Base-by-base conservation (phyloP, 768 basidiomycete species). In the Stropharia rugosoannulata region DNA sequence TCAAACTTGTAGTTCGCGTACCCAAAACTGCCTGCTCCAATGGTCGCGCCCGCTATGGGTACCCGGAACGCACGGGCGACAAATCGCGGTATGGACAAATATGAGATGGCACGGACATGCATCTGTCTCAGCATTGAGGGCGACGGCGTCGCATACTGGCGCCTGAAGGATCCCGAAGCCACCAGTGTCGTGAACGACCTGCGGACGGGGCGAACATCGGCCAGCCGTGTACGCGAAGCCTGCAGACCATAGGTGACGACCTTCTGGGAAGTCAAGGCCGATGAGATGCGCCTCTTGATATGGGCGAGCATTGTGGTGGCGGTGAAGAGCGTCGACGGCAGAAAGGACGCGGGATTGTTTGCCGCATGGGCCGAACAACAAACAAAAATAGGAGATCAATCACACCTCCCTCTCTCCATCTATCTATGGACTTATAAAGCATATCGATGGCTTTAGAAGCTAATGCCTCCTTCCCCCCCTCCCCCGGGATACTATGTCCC, bases 1-100 rank as follows among this genome's bases (percentile, higher is more conserved):
- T 98, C 95, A 64, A 96, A 87, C 74, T 95, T 95, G 77, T 96
- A 96, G 69, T 96, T 95, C 18, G 94, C 95, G 72, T 97, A 98
- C 4, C 92, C 93, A 54, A 96, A 75, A 0, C 93, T 88, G 9
- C 95, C 95, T 0, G 90, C 95, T 4, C 95, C 95, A 22, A 95
- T 82, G 1, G 93, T 93, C 36, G 87, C 89, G 5, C 90, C 93
- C 13, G 93, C 94, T 56, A 93, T 80, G 25, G 95, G 95, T 1
- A 97, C 85, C 49, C 89, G 79, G 65, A 97, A 94, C 0, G 94
- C 94, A 43, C 93, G 81, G 0, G 88, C 85, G 43, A 96, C 83
- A 60, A 96, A 90, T 60, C 86, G 78, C n/a, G 95, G 95, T 58
- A 97, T 89, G 9, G 93, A 89, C 4, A 86, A 80, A 69, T 96